Evolutionary conservation across 1,139 yeast genomes (phyloP), one percentile per base, ranked within the genome.

Genomic region (Tardiomyces digboiensis): DNA sequence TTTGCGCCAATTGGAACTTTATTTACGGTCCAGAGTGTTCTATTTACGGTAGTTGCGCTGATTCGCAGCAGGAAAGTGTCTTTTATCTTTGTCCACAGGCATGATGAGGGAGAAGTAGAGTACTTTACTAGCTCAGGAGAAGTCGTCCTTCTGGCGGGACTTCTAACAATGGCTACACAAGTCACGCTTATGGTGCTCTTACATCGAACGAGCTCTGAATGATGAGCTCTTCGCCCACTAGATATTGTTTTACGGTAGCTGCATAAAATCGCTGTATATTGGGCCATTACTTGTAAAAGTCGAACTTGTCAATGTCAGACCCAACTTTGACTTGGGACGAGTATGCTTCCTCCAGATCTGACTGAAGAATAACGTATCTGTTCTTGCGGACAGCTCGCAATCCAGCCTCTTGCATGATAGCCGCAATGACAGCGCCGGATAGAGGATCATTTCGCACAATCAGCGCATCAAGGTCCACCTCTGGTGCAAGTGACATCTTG

Each of bases 351-450:
- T 93, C 98, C 62, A 93, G 74, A 68, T 93, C 99, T 59, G 82
- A 79, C 68, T 91, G 97, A 60, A 93, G 72, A 55, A 93, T 91
- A 69, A 93, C 94, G 66, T 91, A 91, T 67, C 99, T 80, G 67
- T 91, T 91, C 72, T 91, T 91, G 49, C 99, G 82, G 42, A 93
- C 97, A 1, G 99, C 99, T 57, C 97, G 79, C 56, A 93, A 75
- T 53, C 99, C 99, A 22, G 99, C 99, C 68, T 93, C 99, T 75
- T 93, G 98, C 98, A 93, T 91, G 56, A 93, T 91, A 21, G 98
- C 98, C 26, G 98, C 97, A 62, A 93, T 93, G 48, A 89, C 79
- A 7, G 99, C 98, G 58, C 99, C 99, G 38, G 96, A 85, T 50
- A 93, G 74, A 39, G 98, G 96, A 63, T 91, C 98, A 62, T 93